A percentile compares a stretch with the other conserved stretches of the same genome.
Conservation (phyloP, 192 early-diverging fungal genomes). For the Backusella luteola region DNA sequence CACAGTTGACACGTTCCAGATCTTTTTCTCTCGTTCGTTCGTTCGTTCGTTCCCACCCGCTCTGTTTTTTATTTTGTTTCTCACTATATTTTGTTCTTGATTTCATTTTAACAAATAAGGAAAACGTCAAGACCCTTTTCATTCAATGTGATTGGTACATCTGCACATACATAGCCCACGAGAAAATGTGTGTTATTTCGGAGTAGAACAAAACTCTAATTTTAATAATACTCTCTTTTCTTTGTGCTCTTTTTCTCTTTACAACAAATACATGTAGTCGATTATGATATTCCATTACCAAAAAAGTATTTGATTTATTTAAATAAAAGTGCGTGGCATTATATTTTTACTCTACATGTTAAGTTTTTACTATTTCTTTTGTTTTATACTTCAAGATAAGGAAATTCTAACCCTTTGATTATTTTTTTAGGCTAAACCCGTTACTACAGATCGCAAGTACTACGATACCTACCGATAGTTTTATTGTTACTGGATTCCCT, state of each 20-base stretch:
- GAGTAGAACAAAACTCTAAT: background rate
- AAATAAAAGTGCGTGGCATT: background rate
- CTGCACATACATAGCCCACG: background rate
- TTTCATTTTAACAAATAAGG: slow-evolving; percentile 11
- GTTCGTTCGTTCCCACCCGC: background rate
- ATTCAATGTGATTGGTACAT: slow-evolving; percentile 2
- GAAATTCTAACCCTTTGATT: background rate
- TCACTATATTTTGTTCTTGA: background rate
- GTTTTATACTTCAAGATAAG: background rate
- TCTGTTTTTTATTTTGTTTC: background rate
- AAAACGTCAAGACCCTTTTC: background rate
- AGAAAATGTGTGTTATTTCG: background rate
- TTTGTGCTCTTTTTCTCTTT: background rate
- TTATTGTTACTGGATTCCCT: background rate
- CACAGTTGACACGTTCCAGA: background rate
- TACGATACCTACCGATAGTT: background rate
- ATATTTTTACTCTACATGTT: background rate
- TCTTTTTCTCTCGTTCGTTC: background rate
- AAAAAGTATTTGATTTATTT: background rate
- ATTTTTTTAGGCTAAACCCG: background rate
- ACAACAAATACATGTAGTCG: background rate
- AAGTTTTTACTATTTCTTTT: background rate
- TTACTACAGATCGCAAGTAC: background rate
- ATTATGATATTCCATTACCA: background rate
- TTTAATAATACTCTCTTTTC: background rate